phyloP scores from a whole-genome alignment of 2,329 filamentous ascomycete genomes.

The Seiridium unicorne region DNA sequence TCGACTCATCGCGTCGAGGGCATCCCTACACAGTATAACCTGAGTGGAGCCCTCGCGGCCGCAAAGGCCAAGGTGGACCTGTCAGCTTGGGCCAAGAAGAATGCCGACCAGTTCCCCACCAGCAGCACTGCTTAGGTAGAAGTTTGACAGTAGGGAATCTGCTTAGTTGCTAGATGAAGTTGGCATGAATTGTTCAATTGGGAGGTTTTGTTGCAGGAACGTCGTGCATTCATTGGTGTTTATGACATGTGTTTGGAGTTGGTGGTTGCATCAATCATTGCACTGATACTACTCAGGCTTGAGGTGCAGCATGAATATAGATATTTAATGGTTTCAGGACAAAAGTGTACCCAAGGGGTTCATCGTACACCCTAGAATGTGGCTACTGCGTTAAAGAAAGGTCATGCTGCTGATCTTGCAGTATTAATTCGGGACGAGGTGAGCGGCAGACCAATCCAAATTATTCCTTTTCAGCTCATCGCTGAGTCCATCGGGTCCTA shows the following conservation, averaged over 20 bases:
- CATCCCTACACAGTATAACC: conserved; percentile 62
- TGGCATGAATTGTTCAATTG: not conserved
- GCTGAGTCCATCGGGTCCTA: no score
- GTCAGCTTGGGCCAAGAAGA: conserved; percentile 29
- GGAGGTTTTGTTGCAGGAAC: not conserved
- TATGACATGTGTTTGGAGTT: not conserved
- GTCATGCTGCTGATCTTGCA: no score
- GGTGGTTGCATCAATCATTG: not conserved
- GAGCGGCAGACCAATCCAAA: no score
- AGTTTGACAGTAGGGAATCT: not conserved
- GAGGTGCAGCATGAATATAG: not conserved
- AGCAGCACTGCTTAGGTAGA: conserved; percentile 18
- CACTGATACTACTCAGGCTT: not conserved
- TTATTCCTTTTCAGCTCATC: no score
- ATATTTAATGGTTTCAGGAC: not conserved
- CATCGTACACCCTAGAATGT: not conserved
- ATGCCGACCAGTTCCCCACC: conserved; percentile 30
- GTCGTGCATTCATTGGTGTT: not conserved
- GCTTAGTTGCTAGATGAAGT: not conserved
- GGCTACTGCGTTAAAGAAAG: no score
- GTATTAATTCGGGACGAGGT: no score
- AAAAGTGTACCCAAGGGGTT: not conserved
- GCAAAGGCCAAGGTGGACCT: conserved; percentile 29
- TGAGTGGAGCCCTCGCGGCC: conserved; percentile 57
- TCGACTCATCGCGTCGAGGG: conserved; percentile 76